Base-by-base conservation (phyloP, 495 filamentous ascomycete species). In the Penicillium argentinense region DNA sequence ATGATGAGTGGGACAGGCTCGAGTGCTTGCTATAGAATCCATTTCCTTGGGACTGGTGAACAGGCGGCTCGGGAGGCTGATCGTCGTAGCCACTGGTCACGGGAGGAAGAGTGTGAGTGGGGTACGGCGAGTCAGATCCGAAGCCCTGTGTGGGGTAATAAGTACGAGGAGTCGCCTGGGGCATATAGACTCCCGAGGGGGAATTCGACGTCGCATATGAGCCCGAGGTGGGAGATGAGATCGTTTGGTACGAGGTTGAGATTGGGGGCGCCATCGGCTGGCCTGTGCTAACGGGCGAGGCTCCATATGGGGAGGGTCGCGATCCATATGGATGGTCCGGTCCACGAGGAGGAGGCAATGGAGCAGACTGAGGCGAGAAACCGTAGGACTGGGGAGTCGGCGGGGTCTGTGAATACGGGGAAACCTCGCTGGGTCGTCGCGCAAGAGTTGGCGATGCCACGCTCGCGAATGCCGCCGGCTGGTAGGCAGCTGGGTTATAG, bases 401-500 rank as follows among this genome's bases (percentile, higher is more conserved):
- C 18, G 68, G 55, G 23, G 72, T 49, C 7, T 67, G 65, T 25
- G 60, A 48, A 28, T 67, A 71, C 5, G 47, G 63, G n/a, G 57
- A 58, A 21, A 43, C 54, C 43, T 59, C 45, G 49, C 69, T 66
- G 37, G 65, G 54, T 44, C 60, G 63, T 47, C 62, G 62, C 21
- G 57, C 54, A 14, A 69, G 45, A 21, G 50, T 63, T 3, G 62
- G 48, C 30, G 71, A 61, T 14, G 41, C 53, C 21, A 70, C 46
- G 14, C 56, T 46, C 1, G 57, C 40, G 5, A 63, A 52, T 18
- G 42, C 54, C 6, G 67, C 27, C 7, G 69, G 48, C 34, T 81
- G 78, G 49, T 85, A 89, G 17, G 82, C 79, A 13, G 86, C 84
- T 4, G 87, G 87, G 53, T 87, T 86, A 62, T 90, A 90, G 12